Evolutionary conservation across 257 asterid genomes (phyloP).

Genomic region (Solanum ahanhuiri): DNA sequence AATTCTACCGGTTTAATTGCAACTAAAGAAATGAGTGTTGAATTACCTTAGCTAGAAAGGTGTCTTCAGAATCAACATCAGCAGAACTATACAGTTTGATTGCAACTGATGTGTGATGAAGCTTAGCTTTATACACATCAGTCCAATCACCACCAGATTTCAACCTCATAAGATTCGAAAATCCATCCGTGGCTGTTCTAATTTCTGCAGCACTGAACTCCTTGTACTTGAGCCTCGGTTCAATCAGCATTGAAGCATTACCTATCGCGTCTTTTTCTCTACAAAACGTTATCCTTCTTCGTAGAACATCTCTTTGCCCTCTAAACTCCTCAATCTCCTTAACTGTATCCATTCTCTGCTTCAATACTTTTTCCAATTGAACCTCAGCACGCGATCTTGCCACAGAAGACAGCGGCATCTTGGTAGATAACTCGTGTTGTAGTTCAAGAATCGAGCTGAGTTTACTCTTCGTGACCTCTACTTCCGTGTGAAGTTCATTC

Average conservation of each 20-base stretch:
- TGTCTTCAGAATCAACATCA: constrained; percentile 15
- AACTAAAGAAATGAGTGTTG: not conserved
- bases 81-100: constrained; percentile 24
- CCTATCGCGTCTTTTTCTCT: constrained; percentile 47
- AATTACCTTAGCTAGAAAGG: constrained; percentile 33
- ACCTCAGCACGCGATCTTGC: constrained; percentile 31
- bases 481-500: constrained; percentile 29
- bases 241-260: constrained; percentile 16
- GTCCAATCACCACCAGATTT: constrained; percentile 33
- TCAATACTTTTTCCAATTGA: constrained; percentile 39
- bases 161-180: constrained; percentile 37
- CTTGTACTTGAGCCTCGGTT: constrained; percentile 24
- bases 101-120: constrained; percentile 37
- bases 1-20: not conserved
- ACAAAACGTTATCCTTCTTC: constrained; percentile 57
- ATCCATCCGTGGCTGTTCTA: constrained; percentile 45
- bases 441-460: constrained; percentile 40
- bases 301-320: constrained; percentile 37
- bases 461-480: constrained; percentile 37
- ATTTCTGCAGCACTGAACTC: constrained; percentile 49
- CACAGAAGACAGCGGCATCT: constrained; percentile 33
- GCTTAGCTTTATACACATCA: constrained; percentile 37
- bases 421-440: constrained; percentile 43
- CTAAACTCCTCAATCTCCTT: constrained; percentile 44
- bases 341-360: constrained; percentile 31